A percentile compares a stretch with the other conserved stretches of the same genome.
phyloP scores from a whole-genome alignment of 1,139 yeast genomes.

The Candida buenavistaensis region DNA sequence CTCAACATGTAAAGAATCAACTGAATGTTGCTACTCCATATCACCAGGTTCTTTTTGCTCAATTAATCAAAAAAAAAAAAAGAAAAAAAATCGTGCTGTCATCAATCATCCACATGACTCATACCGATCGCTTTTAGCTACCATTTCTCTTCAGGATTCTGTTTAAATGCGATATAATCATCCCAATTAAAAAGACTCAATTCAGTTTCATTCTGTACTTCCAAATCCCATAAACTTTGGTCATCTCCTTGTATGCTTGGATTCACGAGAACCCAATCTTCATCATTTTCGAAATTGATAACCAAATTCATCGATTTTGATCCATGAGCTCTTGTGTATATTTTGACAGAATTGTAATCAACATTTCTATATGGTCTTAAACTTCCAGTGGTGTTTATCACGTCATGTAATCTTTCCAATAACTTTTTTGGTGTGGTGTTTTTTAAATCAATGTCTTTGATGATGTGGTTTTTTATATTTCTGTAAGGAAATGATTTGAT shows the following conservation, averaged over 20 bases:
- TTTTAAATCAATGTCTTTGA: conserved; percentile 71
- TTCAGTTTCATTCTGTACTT: conserved; percentile 88
- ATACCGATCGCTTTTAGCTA: conserved; percentile 19
- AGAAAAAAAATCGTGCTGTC: no score
- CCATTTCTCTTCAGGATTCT: conserved; percentile 93
- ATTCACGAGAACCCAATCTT: conserved; percentile 56
- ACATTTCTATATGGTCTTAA: conserved; percentile 82
- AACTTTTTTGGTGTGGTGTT: conserved; percentile 66
- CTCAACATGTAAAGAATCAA: no score
- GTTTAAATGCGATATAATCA: conserved; percentile 67
- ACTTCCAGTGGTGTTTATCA: conserved; percentile 64
- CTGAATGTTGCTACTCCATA: no score
- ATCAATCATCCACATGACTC: neutral
- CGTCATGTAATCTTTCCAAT: conserved; percentile 42
- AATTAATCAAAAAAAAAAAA: no score
- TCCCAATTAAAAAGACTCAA: conserved; percentile 69
- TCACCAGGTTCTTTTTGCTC: no score
- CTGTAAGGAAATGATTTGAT: conserved; percentile 92
- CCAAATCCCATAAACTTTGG: conserved; percentile 60
- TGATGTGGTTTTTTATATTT: conserved; percentile 78
- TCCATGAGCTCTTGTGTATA: conserved; percentile 94
- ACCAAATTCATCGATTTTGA: conserved; percentile 91
- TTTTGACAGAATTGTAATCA: conserved; percentile 73
- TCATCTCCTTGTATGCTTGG: conserved; percentile 31
- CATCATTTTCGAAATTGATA: conserved; percentile 76